Conservation (phyloP, 192 early-diverging fungal genomes). For the Dispira simplex region DNA sequence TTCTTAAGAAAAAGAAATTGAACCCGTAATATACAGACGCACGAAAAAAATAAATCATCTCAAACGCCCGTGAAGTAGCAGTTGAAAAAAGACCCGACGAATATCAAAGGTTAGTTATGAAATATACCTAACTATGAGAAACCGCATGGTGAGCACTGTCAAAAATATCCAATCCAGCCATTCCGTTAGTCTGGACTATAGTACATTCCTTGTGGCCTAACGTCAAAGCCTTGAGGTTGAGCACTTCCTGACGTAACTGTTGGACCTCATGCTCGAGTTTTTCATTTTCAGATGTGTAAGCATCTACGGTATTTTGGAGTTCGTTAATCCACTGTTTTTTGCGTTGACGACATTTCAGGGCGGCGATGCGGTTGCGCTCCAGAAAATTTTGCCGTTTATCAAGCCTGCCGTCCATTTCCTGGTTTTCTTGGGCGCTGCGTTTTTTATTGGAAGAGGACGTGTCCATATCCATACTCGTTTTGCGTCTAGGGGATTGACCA, state of each 20-base stretch:
- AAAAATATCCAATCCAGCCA: conserved; percentile 28
- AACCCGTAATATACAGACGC: too few relatives aligned
- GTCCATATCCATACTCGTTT: neutral
- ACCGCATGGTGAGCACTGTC: too few relatives aligned
- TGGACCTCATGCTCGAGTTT: conserved; percentile 18
- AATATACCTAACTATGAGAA: too few relatives aligned
- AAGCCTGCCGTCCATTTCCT: conserved; percentile 29
- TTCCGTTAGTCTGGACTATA: conserved; percentile 49
- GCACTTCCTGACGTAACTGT: conserved; percentile 49
- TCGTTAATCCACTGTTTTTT: conserved; percentile 85
- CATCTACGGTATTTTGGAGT: conserved; percentile 52
- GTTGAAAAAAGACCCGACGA: too few relatives aligned
- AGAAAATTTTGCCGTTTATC: conserved; percentile 69
- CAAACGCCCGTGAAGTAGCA: too few relatives aligned
- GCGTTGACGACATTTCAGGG: conserved; percentile 80
- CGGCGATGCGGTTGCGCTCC: conserved; percentile 77
- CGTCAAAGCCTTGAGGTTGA: conserved; percentile 59
- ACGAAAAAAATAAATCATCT: too few relatives aligned
- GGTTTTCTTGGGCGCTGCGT: neutral
- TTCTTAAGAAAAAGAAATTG: too few relatives aligned
- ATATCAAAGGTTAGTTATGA: too few relatives aligned
- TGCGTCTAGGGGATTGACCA: neutral
- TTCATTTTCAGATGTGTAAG: conserved; percentile 28
- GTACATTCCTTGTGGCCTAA: conserved; percentile 66
- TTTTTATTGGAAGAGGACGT: conserved; percentile 12